Base-by-base conservation (phyloP, 2,329 filamentous ascomycete species). In the Scorias spongiosa region DNA sequence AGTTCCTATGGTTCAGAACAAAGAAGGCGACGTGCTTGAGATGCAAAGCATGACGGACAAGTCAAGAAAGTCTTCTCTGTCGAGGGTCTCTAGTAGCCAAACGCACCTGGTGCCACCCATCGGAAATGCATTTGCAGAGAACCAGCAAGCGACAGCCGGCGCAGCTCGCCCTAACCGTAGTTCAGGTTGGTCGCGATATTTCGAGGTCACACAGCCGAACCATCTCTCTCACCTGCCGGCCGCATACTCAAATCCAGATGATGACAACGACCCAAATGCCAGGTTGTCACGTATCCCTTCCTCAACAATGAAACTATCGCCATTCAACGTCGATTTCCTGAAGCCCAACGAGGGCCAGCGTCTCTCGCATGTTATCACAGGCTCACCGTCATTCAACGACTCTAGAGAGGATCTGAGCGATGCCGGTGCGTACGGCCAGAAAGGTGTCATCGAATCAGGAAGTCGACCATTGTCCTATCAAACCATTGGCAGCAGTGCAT, bases 331-430 rank as follows among this genome's bases (percentile, higher is more conserved):
- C 43, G 67, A 71, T 45, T 59, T 59, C 42, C 63, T 62, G 40
- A 62, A 61, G 44, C 66, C 65, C 20, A 63, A 67, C 36, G 77
- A 80, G 34, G 74, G 74, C 11, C 72, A 76, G 41, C 73, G 74
- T 26, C 66, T 87, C 52, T 81, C 73, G 54, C 71, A 74, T 15
- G 83, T 88, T 28, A 72, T 74, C 41, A 77, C 78, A 4, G 78
- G 75, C 41, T 85, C 80, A 54, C 82, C 83, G 1, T 79, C 80
- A 1, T 72, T 87, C 40, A 72, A 77, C 9, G 71, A 78, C 47
- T 76, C 75, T 40, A 62, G 53, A 28, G 64, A 66, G 44, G 62
- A 65, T 40, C 50, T 69, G 14, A 53, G 54, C 1, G 49, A 48
- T 26, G 48, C 51, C n/a, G 58, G 57, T 36, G 54, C 49, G 37